Base-by-base conservation (phyloP, 2,329 filamentous ascomycete genomes). In the Fusarium pilosicola region DNA sequence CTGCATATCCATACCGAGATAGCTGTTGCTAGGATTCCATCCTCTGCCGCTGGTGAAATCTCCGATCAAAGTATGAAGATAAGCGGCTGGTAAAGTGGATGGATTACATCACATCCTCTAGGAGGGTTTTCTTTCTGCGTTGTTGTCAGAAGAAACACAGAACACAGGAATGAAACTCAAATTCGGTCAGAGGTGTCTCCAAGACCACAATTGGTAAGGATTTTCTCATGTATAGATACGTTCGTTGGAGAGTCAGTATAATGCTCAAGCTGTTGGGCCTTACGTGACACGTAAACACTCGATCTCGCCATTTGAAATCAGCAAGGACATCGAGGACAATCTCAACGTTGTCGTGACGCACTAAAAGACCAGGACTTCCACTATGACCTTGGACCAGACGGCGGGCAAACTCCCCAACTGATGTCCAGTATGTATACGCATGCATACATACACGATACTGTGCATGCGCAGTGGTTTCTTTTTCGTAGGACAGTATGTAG, bases 311-410 rank as follows among this genome's bases (percentile, higher is more conserved):
- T 42, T 61, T 51, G 61, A 32, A 52, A 55, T 46, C 38, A 41
- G n/a, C 55, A 36, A 52, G n/a, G 46, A 49, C 51, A 62, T 54
- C 64, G 69, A 48, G 38, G 36, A 49, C 34, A 36, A 30, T 41
- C 54, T 41, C 34, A 62, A 69, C 46, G 36, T 69, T 54, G 63
- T 42, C 46, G 46, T 72, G 63, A 72, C 63, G 68, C 48, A 70
- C 54, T 26, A 54, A 52, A 30, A 48, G 58, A 36, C 36, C 41
- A 59, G 62, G 68, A 34, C 59, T 24, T 58, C 28, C 26, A 48
- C 69, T 52, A 41, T 24, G n/a, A 74, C 65, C 49, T 72, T 65
- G 71, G 73, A 62, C 62, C 62, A 76, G 63, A 74, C 54, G 26
- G 36, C 39, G 64, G 49, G 22, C 32, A 46, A 26, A 45, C 36